Percentiles rank a stretch among this genome's conserved stretches.
Evolutionary conservation across 2,329 filamentous ascomycete species (phyloP).

Genomic region (Ophiostoma ulmi): DNA sequence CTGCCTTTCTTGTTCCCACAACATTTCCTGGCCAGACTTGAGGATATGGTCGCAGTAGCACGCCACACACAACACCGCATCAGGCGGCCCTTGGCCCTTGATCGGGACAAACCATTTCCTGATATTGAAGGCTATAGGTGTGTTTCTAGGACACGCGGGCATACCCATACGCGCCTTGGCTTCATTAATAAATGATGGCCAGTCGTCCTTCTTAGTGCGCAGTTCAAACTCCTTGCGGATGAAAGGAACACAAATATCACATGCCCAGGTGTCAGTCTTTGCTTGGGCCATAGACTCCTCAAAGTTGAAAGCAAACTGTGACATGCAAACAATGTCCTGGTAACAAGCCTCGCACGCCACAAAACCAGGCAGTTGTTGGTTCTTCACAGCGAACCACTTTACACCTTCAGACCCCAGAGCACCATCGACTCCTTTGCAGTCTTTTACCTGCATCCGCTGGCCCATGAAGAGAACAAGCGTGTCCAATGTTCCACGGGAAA

Average conservation of each 20-base stretch:
- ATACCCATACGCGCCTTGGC: constrained; percentile 28
- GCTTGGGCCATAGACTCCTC: constrained; percentile 29
- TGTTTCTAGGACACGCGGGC: constrained; percentile 16
- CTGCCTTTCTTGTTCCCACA: constrained; percentile 25
- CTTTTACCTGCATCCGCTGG: constrained; percentile 29
- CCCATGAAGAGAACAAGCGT: constrained; percentile 32
- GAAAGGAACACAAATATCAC: constrained; percentile 34
- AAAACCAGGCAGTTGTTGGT: constrained; percentile 34
- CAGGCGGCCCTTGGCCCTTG: constrained; percentile 27
- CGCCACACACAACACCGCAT: constrained; percentile 35
- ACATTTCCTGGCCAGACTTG: constrained; percentile 28
- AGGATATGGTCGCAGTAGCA: constrained; percentile 38
- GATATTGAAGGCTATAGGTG: no score
- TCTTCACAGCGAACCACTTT: constrained; percentile 34
- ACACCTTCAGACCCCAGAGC: constrained; percentile 29
- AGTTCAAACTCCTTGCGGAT: constrained; percentile 33
- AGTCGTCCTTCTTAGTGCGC: constrained; percentile 31
- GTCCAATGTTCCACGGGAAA: constrained; percentile 30
- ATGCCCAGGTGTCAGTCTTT: constrained; percentile 34
- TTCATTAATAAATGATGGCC: constrained; percentile 35
- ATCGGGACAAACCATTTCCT: constrained; percentile 36
- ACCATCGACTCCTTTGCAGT: constrained; percentile 32
- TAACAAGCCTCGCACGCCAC: constrained; percentile 40
- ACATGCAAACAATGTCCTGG: constrained; percentile 33
- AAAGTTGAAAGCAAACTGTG: constrained; percentile 33